Percentiles rank a stretch among this genome's conserved stretches.
Evolutionary conservation across 805 yeast species (phyloP).

Genomic region (Blastobotrys muscicola): DNA sequence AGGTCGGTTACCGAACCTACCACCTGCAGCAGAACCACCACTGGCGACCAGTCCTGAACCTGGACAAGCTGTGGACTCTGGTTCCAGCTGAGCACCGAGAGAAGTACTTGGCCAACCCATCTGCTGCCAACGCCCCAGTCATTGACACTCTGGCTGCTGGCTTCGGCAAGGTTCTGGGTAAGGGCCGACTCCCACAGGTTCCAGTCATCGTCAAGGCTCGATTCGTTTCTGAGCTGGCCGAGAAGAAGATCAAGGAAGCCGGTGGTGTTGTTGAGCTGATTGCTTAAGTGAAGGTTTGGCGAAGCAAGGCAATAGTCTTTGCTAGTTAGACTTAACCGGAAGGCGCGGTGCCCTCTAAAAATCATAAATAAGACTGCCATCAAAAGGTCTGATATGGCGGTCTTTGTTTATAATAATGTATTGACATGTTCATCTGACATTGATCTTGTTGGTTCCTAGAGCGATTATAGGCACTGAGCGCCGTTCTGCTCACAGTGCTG

Average conservation of each 20-base stretch:
- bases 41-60: slow-evolving; percentile 98
- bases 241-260: slow-evolving; percentile 98
- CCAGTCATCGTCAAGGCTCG: slow-evolving; percentile 99
- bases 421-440: no score
- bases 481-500: no score
- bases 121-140: slow-evolving; percentile 92
- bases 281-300: slow-evolving; percentile 50
- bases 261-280: slow-evolving; percentile 99
- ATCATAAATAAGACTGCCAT: slow-evolving; percentile 3
- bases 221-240: slow-evolving; percentile 98
- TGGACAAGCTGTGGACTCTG: slow-evolving; percentile 97
- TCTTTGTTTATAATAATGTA: no score
- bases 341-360: neutral
- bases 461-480: no score
- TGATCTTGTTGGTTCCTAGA: no score
- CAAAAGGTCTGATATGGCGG: no score
- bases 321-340: neutral
- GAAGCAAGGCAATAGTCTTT: neutral
- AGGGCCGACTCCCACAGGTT: slow-evolving; percentile 95
- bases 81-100: slow-evolving; percentile 92
- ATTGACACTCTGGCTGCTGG: slow-evolving; percentile 99
- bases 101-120: slow-evolving; percentile 75
- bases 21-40: slow-evolving; percentile 88
- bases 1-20: slow-evolving; percentile 99
- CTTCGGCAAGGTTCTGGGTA: slow-evolving; percentile 99